These are phyloP conservation scores for Ustilago trichophora DNA, from an alignment of 1,284 basidiomycete species.

Conservation along the genomic window DNA sequence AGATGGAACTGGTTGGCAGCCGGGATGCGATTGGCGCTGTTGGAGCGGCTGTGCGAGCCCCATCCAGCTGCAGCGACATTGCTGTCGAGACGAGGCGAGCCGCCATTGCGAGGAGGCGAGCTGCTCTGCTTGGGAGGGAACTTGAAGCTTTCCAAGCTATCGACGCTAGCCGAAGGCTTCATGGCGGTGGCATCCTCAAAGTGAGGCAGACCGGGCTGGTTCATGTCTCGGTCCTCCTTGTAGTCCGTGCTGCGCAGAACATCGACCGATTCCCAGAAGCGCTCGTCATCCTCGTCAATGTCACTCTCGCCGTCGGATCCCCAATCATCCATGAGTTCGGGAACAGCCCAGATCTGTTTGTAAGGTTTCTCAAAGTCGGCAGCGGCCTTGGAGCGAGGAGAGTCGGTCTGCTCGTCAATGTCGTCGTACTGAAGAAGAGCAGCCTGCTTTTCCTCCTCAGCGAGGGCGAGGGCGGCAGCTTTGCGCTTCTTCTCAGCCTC, in stretches of 20 bases:
- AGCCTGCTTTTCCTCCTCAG: constrained; percentile 16
- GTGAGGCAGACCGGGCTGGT: constrained; percentile 33
- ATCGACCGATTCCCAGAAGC: constrained; percentile 45
- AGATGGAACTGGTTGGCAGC: constrained; percentile 29
- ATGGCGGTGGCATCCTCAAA: constrained; percentile 24
- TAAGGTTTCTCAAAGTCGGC: constrained; percentile 43
- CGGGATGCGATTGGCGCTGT: constrained; percentile 22
- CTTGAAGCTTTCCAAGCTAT: constrained; percentile 12
- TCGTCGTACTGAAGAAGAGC: constrained; percentile 25
- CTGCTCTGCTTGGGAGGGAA: neutral
- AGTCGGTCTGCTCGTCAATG: constrained; percentile 23
- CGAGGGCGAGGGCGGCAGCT: constrained; percentile 24
- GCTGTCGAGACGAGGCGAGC: neutral
- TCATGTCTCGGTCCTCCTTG: constrained; percentile 30
- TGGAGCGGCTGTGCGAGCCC: constrained; percentile 17
- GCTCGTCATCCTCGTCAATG: constrained; percentile 45
- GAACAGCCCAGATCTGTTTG: constrained; percentile 47
- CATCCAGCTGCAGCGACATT: neutral
- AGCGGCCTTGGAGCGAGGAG: constrained; percentile 18
- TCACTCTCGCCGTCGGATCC: constrained; percentile 41
- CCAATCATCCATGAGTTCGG: constrained; percentile 48
- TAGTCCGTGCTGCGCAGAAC: constrained; percentile 32
- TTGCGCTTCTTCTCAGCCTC: constrained; percentile 37
- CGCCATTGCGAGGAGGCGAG: constrained; percentile 10
- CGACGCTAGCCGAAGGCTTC: constrained; percentile 17